Percentiles rank a stretch among this genome's conserved stretches.
Conservation (phyloP, 1,284 basidiomycete species). For the Ganoderma multipileum region DNA sequence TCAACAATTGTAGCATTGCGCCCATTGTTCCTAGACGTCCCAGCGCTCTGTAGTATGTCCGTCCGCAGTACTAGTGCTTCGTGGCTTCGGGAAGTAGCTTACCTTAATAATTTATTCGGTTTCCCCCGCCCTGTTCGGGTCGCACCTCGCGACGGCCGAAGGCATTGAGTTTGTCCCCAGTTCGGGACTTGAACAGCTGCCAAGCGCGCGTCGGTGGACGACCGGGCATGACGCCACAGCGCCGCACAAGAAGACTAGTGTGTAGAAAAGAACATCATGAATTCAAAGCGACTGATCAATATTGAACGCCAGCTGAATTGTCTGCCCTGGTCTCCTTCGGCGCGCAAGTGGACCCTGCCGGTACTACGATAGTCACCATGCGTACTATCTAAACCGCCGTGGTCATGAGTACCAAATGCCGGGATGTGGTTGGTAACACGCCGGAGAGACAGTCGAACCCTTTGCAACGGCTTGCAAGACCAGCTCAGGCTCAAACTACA, state of each 20-base stretch:
- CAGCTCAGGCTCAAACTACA: neutral
- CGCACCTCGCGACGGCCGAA: neutral
- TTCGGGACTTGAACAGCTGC: neutral
- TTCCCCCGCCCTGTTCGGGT: neutral
- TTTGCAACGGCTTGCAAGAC: neutral
- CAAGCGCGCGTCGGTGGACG: neutral
- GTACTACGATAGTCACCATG: neutral
- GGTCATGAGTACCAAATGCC: neutral
- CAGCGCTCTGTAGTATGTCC: neutral
- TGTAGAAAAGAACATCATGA: neutral
- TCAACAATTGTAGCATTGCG: slow-evolving; percentile 7
- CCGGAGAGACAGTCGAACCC: neutral
- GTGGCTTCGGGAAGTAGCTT: neutral
- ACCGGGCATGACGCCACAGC: neutral
- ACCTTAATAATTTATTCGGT: neutral
- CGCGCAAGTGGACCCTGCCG: neutral
- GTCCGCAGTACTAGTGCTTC: no score
- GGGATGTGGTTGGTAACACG: neutral
- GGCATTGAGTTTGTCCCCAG: neutral
- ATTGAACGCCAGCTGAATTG: neutral
- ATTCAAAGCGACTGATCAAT: neutral
- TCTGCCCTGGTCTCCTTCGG: neutral
- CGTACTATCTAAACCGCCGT: neutral
- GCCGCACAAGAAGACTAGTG: neutral
- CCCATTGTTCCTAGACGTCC: neutral